Base-by-base conservation (phyloP, 116 monocot genomes). In the Posidonia oceanica region DNA sequence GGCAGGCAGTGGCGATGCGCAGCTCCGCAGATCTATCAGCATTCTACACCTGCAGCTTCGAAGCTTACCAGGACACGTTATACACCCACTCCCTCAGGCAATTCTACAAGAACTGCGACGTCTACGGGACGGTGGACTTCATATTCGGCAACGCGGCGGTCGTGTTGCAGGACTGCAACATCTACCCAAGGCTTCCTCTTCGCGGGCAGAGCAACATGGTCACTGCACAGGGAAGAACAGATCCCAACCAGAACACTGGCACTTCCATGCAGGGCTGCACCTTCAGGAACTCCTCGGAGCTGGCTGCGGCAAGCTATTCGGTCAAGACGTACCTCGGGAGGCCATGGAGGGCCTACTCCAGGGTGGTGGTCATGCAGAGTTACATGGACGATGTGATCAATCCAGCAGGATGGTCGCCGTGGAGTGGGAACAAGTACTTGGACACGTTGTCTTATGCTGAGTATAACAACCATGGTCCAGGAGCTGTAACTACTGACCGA, bases 281-380 rank as follows among this genome's bases (percentile, higher is more conserved):
- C 7, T 17, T 77, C 36, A 16, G 14, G 18, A 59, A 42, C 8
- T 21, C 66, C 3, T 15, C 71, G 3, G 71, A 71, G 8, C 59
- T 77, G 23, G 54, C 71, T 2, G 36, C 39, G 1, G 18, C 18
- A 4, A 51, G 40, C 14, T 61, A 61, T 2, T 2, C 48, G 11
- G 57, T 62, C 15, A 59, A 36, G 52, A 72, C 77, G n/a, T 77
- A 59, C 58, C 67, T 77, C 69, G 89, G 89, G 15, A 60, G 89
- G 66, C 89, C 89, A 52, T 89, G 89, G 89, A 89, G 85, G 71
- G n/a, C 44, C 23, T 89, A 85, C 69, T 89, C 89, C 5, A 78
- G 85, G 67, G 85, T 85, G 14, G 80, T 89, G 64, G 71, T 89
- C 66, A 81, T 85, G 78, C 44, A 85, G 42, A 85, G 85, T 6